Evolutionary conservation across 139 green algal genomes (phyloP), one percentile per base, ranked within the genome.

Genomic region (Picochlorum sp.): DNA sequence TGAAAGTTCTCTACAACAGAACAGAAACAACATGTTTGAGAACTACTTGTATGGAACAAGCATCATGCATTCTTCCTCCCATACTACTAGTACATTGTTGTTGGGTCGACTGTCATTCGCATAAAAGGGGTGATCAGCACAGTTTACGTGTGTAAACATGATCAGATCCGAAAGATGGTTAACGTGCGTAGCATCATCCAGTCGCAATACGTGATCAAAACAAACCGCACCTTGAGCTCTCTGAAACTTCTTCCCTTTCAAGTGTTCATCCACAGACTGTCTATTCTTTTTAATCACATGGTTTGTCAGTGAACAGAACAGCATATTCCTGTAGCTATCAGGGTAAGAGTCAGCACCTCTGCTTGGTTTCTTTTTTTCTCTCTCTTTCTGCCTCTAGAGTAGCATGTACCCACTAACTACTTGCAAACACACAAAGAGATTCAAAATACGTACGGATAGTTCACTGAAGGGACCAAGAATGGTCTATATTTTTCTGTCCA

Each of bases 291-390:
- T 76, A 61, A 92, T 76, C 23, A 92, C 68, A 69, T 92, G 82
- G 3, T 85, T 82, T 3, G 85, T 92, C 26, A 92, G 62, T 10
- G 82, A 74, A 38, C 85, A 92, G 71, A 85, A 92, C 26, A 92
- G 66, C 80, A 86, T 88, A 49, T 75, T 61, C 21, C 81, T 88
- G 28, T 30, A 30, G 0, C 7, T 41, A 41, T 41, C 8, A 41
- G 34, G 8, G 34, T 41, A 41, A 14, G 8, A 30, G 4, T 30
- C 4, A 30, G 28, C 28, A 30, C 28, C 4, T 30, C 28, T 30
- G 28, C 28, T 30, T 30, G 28, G 4, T 30, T 5, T 41, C 1
- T 41, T 11, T 41, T 0, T 10, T 1, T 41, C 7, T 41, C 34
- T 41, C 6, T 11, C 8, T 41, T 1, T 41, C 34, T 41, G 34